phyloP scores from a whole-genome alignment of 352 stramenopile species.

The Plasmopara viticola region DNA sequence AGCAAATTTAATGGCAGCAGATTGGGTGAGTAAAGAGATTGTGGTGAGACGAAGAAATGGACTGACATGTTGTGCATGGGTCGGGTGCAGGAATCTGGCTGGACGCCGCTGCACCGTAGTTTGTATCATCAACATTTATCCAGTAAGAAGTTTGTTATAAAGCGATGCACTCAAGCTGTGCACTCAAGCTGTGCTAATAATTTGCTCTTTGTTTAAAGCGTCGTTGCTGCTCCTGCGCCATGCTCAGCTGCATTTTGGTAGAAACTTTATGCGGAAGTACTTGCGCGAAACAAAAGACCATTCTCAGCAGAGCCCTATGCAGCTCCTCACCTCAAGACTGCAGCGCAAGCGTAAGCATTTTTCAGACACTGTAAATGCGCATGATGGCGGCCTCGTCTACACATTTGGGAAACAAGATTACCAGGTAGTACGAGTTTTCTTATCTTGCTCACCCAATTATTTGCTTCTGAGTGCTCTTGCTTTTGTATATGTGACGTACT shows the following conservation, averaged over 20 bases:
- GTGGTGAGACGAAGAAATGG: not conserved
- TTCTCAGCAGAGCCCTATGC: constrained; percentile 53
- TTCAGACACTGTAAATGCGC: constrained; percentile 7
- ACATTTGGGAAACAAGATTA: constrained; percentile 84
- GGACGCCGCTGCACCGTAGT: constrained; percentile 72
- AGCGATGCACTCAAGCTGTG: not conserved
- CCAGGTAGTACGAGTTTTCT: constrained; percentile 31
- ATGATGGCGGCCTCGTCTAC: constrained; percentile 50
- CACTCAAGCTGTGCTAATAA: constrained; percentile 3
- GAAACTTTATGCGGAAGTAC: constrained; percentile 44
- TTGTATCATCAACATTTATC: constrained; percentile 60
- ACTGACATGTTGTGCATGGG: constrained; percentile 10
- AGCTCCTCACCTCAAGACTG: constrained; percentile 41
- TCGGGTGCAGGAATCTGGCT: constrained; percentile 62
- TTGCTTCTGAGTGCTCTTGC: constrained; percentile 3
- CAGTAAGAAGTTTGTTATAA: constrained; percentile 28
- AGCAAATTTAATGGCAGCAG: constrained; percentile 39
- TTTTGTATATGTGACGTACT: constrained; percentile 2
- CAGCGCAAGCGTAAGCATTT: constrained; percentile 1
- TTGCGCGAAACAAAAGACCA: constrained; percentile 46
- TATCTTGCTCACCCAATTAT: not conserved
- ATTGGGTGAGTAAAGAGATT: constrained; percentile 43
- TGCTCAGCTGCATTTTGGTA: constrained; percentile 40
- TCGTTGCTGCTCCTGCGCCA: constrained; percentile 66
- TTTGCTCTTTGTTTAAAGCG: constrained; percentile 25